Evolutionary conservation across 148 eudicot genomes (phyloP), one percentile per base, ranked within the genome.

Genomic region (Rhododendron kiyosumense): DNA sequence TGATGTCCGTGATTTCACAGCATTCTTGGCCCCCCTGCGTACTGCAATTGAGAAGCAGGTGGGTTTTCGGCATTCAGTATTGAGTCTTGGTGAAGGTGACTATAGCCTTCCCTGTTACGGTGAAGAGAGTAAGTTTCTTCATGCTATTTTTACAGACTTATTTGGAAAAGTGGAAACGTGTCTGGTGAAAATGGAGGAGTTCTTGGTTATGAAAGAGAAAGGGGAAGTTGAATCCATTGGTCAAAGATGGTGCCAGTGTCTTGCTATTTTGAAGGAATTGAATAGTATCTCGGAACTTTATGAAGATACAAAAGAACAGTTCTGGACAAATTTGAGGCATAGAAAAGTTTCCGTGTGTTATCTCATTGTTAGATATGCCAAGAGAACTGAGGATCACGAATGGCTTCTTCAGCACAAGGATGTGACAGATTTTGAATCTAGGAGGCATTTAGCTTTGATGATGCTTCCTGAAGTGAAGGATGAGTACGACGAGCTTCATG

Each of bases 391-490:
- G 43, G 94, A 97, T 87, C 82, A 92, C 84, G 36, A 61, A 30
- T 96, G 99, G 99, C 94, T 97, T 87, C 87, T 89, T 81, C 85
- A 87, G 80, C 92, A 90, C 75, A 95, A 92, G 92, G 95, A 93
- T 78, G 90, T 92, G 82, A 89, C 92, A 45, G 89, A 93, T 85
- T 97, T 94, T 86, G 98, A 93, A 75, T 92, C 96, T 20, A 93
- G 98, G 90, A 95, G 98, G 87, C 95, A 95, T 90, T 86, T 97
- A 88, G 94, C 92, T 26, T 85, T 93, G 94, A 81, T 95, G 92
- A 87, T 95, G 93, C 92, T 97, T 80, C 99, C 98, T 8, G 96
- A 92, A 85, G 84, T 90, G 86, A 94, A 88, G 89, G 93, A 94
- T 78, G 96, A 97, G 28, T 92, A 91, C 61, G 98, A 93, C 17